A percentile compares a stretch with the other conserved stretches of the same genome.
These are phyloP conservation scores for Flaveria robusta DNA, from an alignment of 129 eudicot genomes.

Conservation along the genomic window DNA sequence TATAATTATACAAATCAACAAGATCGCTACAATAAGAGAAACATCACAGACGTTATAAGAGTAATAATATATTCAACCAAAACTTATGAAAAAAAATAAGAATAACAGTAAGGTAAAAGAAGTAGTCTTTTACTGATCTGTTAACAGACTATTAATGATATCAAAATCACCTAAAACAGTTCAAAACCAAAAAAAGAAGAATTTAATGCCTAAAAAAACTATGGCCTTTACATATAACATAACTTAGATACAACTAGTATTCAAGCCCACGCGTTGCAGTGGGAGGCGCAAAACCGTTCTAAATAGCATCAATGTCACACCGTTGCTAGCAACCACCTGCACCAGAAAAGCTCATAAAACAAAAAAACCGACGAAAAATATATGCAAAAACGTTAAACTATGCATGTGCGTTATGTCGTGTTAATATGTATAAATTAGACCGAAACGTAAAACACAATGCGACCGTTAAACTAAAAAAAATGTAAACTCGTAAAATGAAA, in stretches of 20 bases:
- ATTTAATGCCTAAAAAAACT: background rate
- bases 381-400: too few relatives aligned
- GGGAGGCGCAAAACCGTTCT: too few relatives aligned
- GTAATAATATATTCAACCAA: constrained; percentile 22
- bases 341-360: too few relatives aligned
- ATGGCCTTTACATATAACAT: background rate
- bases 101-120: background rate
- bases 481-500: too few relatives aligned
- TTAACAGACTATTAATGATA: constrained; percentile 51
- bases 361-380: too few relatives aligned
- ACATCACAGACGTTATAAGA: constrained; percentile 10
- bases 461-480: too few relatives aligned
- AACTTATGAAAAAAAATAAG: background rate
- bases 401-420: too few relatives aligned
- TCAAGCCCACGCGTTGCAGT: too few relatives aligned
- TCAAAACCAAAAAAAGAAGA: background rate
- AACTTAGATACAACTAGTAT: background rate
- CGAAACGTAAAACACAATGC: too few relatives aligned
- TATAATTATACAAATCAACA: constrained; percentile 15
- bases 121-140: constrained; percentile 38
- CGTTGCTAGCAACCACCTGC: too few relatives aligned
- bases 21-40: constrained; percentile 1
- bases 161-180: constrained; percentile 50
- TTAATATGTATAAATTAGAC: too few relatives aligned
- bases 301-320: too few relatives aligned